Evolutionary conservation across 2,329 filamentous ascomycete genomes (phyloP).

Genomic region (Penicillium sp.): DNA sequence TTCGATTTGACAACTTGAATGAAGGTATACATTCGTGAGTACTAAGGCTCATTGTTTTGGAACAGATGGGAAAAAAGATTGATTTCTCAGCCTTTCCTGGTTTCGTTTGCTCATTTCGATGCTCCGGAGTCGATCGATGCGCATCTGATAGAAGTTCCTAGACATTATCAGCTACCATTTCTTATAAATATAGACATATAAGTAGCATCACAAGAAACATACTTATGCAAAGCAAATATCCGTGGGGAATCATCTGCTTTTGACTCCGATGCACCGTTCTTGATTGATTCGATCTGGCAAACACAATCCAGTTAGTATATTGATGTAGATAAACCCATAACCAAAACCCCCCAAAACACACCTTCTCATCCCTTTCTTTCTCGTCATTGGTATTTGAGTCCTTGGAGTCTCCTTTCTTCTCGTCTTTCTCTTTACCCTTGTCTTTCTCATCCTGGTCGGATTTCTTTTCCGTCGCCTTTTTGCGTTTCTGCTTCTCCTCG

Average conservation of each 20-base stretch:
- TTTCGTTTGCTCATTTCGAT: conserved; percentile 80
- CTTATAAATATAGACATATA: neutral
- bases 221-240: conserved; percentile 84
- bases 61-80: conserved; percentile 81
- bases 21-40: no score
- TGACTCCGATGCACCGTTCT: conserved; percentile 48
- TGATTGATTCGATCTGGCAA: conserved; percentile 46
- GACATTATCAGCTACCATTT: neutral
- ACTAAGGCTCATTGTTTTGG: conserved; percentile 55
- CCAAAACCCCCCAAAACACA: conserved; percentile 23
- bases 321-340: conserved; percentile 3
- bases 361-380: conserved; percentile 60
- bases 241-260: conserved; percentile 70
- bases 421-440: conserved; percentile 49
- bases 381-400: conserved; percentile 16
- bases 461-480: conserved; percentile 55
- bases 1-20: no score
- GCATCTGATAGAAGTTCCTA: conserved; percentile 84
- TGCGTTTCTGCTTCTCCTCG: conserved; percentile 75
- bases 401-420: conserved; percentile 31
- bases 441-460: conserved; percentile 55
- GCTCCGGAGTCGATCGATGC: conserved; percentile 76
- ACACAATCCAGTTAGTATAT: conserved; percentile 3
- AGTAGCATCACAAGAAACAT: conserved; percentile 22
- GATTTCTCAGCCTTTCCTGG: conserved; percentile 76